Evolutionary conservation across 768 basidiomycete species (phyloP), one percentile per base, ranked within the genome.

Genomic region (Paxillus involutus): DNA sequence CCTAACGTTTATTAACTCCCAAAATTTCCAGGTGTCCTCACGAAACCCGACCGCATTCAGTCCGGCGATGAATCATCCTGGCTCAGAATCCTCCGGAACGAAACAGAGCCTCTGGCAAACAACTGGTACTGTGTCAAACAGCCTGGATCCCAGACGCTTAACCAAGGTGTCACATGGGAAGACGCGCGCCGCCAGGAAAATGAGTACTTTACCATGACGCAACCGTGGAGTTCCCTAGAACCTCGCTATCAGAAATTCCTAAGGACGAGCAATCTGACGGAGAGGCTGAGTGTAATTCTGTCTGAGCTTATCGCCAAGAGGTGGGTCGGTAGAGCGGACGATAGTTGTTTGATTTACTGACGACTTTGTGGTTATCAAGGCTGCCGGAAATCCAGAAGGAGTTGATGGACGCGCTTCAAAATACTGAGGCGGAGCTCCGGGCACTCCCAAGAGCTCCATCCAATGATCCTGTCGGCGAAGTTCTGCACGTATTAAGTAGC

Each of bases 301-400:
- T 86, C 86, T 0, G 81, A 84, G 29, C 67, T 87, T 3, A 86
- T 90, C 36, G 68, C 77, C 0, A 82, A 81, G 57, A 71, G 84
- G 89, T 86, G 49, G 3, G 72, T 66, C 17, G 30, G 10, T 12
- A 4, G 11, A 29, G 35, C 19, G n/a, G 11, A 7, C n/a, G 9
- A 36, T n/a, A 11, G 21, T 17, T n/a, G 33, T 16, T 51, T n/a
- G 11, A 17, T 12, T 53, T 53, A 17, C 53, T 57, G 6, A 59
- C 17, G 32, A 10, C 3, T 30, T 17, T 32, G 17, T 37, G 41
- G 24, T 11, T 9, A 16, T 7, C 17, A 50, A 90, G 89, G 41
- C 73, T 90, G 0, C 87, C 88, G 0, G 69, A 79, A 53, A 82
- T 89, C 10, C 79, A 82, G 47, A 73, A 80, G 1, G 86, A 89